Evolutionary conservation across 1,284 basidiomycete genomes (phyloP), one percentile per base, ranked within the genome.

Genomic region (Butyriboletus appendiculatus): DNA sequence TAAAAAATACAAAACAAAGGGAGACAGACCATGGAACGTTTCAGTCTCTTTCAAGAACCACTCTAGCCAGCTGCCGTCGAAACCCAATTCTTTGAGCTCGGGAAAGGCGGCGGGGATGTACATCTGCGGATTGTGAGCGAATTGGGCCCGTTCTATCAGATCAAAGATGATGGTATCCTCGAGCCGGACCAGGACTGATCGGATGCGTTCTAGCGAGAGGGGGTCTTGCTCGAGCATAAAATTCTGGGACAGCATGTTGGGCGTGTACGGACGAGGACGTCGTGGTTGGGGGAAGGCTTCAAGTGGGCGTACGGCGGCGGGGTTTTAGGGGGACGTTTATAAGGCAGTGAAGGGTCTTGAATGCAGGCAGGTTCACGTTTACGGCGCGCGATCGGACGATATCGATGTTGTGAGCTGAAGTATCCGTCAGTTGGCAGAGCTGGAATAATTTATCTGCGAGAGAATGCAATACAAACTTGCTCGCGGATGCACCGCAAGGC

Each of bases 91-190:
- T 47, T 79, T 79, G 35, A 92, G 78, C 70, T 96, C 88, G 45
- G 86, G 75, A 73, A 98, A 94, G 2, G 82, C 88, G 14, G 87
- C 89, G 3, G 80, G 79, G 53, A 87, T 76, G 76, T 99, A 99
- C 62, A 97, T 96, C 55, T 80, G 82, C n/a, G 88, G 85, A 68
- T 99, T 98, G 70, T 92, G 88, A 0, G 94, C 94, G 66, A 98
- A 99, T 70, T 99, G 96, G 0, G 95, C 96, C 26, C 97, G 86
- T 72, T 99, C 97, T 65, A 99, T 99, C 62, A 96, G 81, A 50
- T 82, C 87, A 69, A 99, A 99, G 69, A 98, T 97, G 76, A 99
- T 99, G 20, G 96, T 99, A 63, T 99, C 97, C 69, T 99, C 97
- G 20, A 99, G 84, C 18, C 97, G 84, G 60, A 84, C 87, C 16